Base-by-base conservation (phyloP, 2,329 filamentous ascomycete genomes). In the Cladophialophora psammophila region DNA sequence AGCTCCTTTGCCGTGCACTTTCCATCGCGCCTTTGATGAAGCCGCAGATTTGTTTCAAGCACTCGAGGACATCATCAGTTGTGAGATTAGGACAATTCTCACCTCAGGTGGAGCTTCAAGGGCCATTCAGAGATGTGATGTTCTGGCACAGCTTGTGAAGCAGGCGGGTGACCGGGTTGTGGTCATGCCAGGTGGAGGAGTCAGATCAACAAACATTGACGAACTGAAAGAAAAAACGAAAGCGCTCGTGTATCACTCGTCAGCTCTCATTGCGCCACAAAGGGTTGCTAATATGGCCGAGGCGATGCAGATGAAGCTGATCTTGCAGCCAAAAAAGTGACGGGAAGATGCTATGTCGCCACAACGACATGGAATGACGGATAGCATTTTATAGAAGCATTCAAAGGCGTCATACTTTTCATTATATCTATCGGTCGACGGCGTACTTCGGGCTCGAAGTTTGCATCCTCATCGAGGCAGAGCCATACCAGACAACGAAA, bases 11-110 rank as follows among this genome's bases (percentile, higher is more conserved):
- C 80, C 81, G 2, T 86, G 84, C 71, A 86, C 84, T 2, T 87
- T 87, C 60, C 85, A 87, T 72, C 79, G 84, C 7, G 85, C 85
- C 0, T 84, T 87, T 68, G 85, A 87, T 71, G 69, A 71, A 32
- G 20, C 57, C 13, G 13, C 15, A 36, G 64, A 68, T 31, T 56
- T 63, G 18, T 15, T 12, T 8, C 70, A 77, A 50, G 77, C 81
- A 0, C 71, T 81, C 9, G 73, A 79, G 8, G 75, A 75, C 18
- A 74, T 84, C n/a, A 72, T 80, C 0, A 64, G 58, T 1, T 80
- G 80, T 61, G 83, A 84, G 1, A 86, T 86, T 71, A 64, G 61
- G 8, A 72, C 76, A 1, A 77, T 87, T 10, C 75, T 87, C 26
- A 86, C 83, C 3, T 84, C 82, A 55, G 85, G 85, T 50, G 63